phyloP scores from a whole-genome alignment of 768 basidiomycete species.

The Paxillus involutus region DNA sequence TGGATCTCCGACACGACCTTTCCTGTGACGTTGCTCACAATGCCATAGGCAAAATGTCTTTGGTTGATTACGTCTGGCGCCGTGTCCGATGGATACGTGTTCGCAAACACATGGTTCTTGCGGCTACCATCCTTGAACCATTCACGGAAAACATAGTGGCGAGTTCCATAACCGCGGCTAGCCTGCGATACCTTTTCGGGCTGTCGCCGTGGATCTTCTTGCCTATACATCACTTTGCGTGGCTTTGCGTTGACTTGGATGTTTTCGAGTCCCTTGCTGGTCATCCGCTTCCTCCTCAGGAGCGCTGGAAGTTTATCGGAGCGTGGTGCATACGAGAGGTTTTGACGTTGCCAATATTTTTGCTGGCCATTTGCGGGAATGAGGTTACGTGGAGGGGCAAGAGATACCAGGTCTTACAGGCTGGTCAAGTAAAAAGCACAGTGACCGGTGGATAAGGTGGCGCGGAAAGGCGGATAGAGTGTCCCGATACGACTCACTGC shows the following conservation, averaged over 20 bases:
- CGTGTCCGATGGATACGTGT: slow-evolving; percentile 97
- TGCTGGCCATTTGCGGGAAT: slow-evolving; percentile 77
- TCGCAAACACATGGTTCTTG: slow-evolving; percentile 88
- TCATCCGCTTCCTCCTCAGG: slow-evolving; percentile 50
- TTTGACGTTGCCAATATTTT: slow-evolving; percentile 86
- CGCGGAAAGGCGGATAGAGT: slow-evolving; percentile 8
- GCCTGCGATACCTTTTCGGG: slow-evolving; percentile 49
- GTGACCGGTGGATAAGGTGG: slow-evolving; percentile 17
- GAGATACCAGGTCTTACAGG: slow-evolving; percentile 68
- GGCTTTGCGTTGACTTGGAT: slow-evolving; percentile 80
- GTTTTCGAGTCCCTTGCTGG: slow-evolving; percentile 78
- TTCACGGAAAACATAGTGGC: slow-evolving; percentile 85
- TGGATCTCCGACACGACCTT: slow-evolving; percentile 83
- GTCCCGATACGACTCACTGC: slow-evolving; percentile 17
- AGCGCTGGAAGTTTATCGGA: slow-evolving; percentile 58
- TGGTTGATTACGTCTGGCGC: slow-evolving; percentile 83
- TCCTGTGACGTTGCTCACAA: slow-evolving; percentile 91
- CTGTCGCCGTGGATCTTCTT: slow-evolving; percentile 56
- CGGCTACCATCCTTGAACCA: slow-evolving; percentile 87
- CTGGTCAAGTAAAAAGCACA: slow-evolving; percentile 63
- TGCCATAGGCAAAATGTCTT: slow-evolving; percentile 83
- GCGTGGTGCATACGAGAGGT: slow-evolving; percentile 84
- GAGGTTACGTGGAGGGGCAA: slow-evolving; percentile 87
- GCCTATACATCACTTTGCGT: slow-evolving; percentile 59
- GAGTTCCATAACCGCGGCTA: slow-evolving; percentile 60